Conservation (phyloP, 2,329 filamentous ascomycete species). For the Cordyceps fumosorosea region DNA sequence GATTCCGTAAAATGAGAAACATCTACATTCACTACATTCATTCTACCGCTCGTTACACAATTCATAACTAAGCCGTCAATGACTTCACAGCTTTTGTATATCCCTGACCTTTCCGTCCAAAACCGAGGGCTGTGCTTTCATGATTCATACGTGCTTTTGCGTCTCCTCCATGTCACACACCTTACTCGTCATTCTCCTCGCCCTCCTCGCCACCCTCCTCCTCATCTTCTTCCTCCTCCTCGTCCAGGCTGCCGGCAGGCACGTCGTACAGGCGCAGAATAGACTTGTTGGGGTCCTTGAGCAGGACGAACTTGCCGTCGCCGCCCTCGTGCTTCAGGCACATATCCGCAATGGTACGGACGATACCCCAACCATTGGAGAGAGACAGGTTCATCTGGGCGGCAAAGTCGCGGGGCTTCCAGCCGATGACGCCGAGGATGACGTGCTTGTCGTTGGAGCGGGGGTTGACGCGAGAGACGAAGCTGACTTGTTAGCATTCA, state of each 20-base stretch:
- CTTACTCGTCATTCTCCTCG: conserved; percentile 28
- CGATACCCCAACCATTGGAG: conserved; percentile 97
- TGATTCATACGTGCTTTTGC: conserved; percentile 8
- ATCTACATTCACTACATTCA: conserved; percentile 7
- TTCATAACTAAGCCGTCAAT: conserved; percentile 6
- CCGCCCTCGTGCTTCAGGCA: conserved; percentile 57
- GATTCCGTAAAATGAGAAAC: not conserved
- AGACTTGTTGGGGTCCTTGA: conserved; percentile 94
- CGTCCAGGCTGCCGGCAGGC: conserved; percentile 80
- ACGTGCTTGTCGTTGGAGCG: conserved; percentile 91
- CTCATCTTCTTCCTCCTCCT: conserved; percentile 69
- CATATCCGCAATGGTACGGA: conserved; percentile 96
- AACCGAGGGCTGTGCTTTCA: conserved; percentile 9
- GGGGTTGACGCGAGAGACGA: conserved; percentile 90
- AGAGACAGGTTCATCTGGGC: conserved; percentile 96
- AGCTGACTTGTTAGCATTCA: conserved; percentile 47
- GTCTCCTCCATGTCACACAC: conserved; percentile 16
- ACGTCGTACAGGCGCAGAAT: conserved; percentile 91
- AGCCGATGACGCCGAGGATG: conserved; percentile 89
- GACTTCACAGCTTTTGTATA: conserved; percentile 10
- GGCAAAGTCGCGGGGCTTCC: conserved; percentile 97
- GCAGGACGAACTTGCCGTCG: conserved; percentile 72
- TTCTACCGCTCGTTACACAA: conserved; percentile 1
- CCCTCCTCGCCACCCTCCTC: conserved; percentile 43
- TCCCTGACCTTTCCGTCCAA: not conserved